phyloP scores from a whole-genome alignment of 306 rosid genomes.

The Fagus sylvatica region DNA sequence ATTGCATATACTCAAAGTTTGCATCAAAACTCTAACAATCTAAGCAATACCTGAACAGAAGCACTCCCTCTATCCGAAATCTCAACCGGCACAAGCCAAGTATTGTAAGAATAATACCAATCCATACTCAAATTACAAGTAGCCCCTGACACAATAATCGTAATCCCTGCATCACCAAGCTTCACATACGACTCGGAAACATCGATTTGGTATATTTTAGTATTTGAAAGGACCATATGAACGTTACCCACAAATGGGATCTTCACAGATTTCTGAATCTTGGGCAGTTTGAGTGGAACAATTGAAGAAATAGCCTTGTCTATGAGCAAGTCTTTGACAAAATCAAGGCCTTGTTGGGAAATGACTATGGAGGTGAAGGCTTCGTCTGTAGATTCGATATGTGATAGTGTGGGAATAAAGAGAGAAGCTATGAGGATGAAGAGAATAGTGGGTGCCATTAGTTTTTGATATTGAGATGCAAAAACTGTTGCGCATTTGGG shows the following conservation, averaged over 20 bases:
- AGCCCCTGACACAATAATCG: conserved; percentile 57
- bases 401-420: conserved; percentile 38
- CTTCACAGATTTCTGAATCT: conserved; percentile 48
- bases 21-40: neutral
- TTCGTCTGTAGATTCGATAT: conserved; percentile 38
- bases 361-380: conserved; percentile 59
- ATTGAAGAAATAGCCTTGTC: conserved; percentile 64
- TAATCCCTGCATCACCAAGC: conserved; percentile 61
- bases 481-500: conserved; percentile 18
- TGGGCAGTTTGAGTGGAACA: conserved; percentile 60
- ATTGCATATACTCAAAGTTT: neutral
- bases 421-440: conserved; percentile 45
- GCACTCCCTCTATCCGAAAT: conserved; percentile 70
- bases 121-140: conserved; percentile 76
- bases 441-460: conserved; percentile 52
- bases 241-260: conserved; percentile 75
- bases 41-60: conserved; percentile 62
- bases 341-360: conserved; percentile 78
- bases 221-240: conserved; percentile 54
- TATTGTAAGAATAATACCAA: conserved; percentile 75
- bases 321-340: conserved; percentile 64
- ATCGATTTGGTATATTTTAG: conserved; percentile 55
- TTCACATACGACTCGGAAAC: conserved; percentile 60
- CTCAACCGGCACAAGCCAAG: conserved; percentile 68
- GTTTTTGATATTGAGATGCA: conserved; percentile 4